Base-by-base conservation (phyloP, 2,329 filamentous ascomycete genomes). In the Dendryphion nanum region DNA sequence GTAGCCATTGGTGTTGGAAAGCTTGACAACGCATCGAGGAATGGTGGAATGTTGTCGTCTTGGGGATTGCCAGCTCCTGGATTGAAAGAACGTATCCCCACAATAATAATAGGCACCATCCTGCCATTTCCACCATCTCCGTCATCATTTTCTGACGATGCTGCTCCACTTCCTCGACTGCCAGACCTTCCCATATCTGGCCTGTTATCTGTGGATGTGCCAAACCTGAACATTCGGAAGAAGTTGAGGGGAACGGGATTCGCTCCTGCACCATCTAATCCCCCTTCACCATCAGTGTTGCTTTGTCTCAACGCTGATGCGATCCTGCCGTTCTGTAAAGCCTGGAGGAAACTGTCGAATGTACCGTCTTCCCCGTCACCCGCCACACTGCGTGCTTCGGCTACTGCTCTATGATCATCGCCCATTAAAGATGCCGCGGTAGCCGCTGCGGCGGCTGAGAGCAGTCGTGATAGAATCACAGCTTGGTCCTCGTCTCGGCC, bases 31-130 rank as follows among this genome's bases (percentile, higher is more conserved):
- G 71, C 70, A 40, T 76, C 72, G 35, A 75, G 66, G 60, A 75
- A 75, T 13, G 72, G 71, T 16, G 66, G 71, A 43, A 72, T 67
- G 50, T 67, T 63, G 50, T 70, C 57, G 51, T 69, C 66, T 15
- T 68, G 66, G 17, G 67, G 61, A 12, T 69, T 67, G 45, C 69
- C 71, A 18, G 69, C 70, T 33, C 63, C 64, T 15, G 79, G 74
- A 20, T 76, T 79, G 41, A 85, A 81, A 18, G 81, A 83, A 37
- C 82, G 71, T 38, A 85, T 83, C 37, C 82, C 82, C 28, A 85
- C 82, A 36, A 85, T 82, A 30, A 85, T 83, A 45, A 85, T 75
- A 6, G 82, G 83, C 26, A 85, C 78, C 63, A 82, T 82, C 16
- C 82, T 72, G 32, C 76, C 76, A 37, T 68, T 68, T 24, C 69